phyloP scores from a whole-genome alignment of 2,329 filamentous ascomycete genomes.

The Penicillium sp. region DNA sequence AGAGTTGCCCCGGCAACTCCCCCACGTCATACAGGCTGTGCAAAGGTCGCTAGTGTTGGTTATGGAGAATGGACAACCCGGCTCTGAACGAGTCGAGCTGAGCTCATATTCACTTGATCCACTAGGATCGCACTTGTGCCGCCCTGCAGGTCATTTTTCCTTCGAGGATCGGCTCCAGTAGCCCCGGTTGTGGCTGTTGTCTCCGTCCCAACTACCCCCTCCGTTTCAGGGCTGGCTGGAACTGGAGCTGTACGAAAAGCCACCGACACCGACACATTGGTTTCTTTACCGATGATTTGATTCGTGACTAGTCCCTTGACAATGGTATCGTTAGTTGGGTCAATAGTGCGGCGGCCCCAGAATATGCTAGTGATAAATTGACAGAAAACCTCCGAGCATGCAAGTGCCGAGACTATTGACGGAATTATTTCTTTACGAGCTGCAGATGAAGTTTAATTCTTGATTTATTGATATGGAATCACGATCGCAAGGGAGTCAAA shows the following conservation, averaged over 20 bases:
- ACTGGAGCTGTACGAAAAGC: not conserved
- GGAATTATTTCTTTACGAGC: not conserved
- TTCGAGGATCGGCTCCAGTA: constrained; percentile 3
- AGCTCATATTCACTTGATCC: constrained; percentile 7
- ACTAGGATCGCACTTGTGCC: constrained; percentile 3
- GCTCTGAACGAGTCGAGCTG: constrained; percentile 10
- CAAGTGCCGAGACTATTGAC: not conserved
- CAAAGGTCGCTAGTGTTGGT: not conserved
- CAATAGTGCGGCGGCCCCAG: not conserved
- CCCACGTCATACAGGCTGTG: constrained; percentile 23
- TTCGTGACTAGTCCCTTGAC: not conserved
- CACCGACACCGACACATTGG: not conserved
- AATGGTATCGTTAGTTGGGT: not conserved
- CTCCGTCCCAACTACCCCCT: not conserved
- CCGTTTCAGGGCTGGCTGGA: not conserved
- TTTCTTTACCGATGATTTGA: not conserved
- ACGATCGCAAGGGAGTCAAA: not conserved
- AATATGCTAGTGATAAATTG: not conserved
- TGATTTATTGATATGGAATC: not conserved
- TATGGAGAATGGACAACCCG: not conserved
- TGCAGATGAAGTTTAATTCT: constrained; percentile 1
- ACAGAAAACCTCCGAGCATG: not conserved
- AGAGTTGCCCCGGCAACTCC: constrained; percentile 23
- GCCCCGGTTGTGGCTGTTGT: not conserved
- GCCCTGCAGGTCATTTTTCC: constrained; percentile 14